These are phyloP conservation scores for Cymodocea nodosa DNA, from an alignment of 116 monocot species.

Conservation along the genomic window DNA sequence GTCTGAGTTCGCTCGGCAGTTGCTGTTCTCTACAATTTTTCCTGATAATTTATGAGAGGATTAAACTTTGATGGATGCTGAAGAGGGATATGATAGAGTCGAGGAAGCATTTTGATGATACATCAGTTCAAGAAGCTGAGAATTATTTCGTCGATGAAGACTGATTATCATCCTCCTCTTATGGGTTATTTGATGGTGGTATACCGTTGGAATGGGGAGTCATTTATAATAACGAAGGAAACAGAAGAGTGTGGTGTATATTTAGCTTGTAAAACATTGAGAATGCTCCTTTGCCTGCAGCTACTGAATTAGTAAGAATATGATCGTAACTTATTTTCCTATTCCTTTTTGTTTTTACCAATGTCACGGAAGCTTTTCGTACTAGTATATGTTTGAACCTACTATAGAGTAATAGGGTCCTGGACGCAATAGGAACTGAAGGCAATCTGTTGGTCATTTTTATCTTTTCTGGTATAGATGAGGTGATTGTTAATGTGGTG, in stretches of 20 bases:
- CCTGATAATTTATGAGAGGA: constrained; percentile 15
- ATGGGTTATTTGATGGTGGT: not conserved
- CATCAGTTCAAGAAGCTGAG: not conserved
- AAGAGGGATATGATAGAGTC: not conserved
- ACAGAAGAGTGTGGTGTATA: not conserved
- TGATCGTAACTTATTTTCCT: no score
- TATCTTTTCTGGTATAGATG: no score
- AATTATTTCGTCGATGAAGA: no score
- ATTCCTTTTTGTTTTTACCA: no score
- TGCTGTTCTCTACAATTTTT: constrained; percentile 33
- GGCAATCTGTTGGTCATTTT: no score
- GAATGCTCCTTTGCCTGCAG: not conserved
- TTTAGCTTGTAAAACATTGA: constrained; percentile 3
- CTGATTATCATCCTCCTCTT: no score
- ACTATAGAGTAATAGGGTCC: no score
- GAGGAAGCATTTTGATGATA: not conserved
- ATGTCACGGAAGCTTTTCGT: no score
- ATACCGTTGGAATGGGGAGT: not conserved
- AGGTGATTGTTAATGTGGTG: no score
- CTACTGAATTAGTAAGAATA: no score
- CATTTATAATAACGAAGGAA: constrained; percentile 6
- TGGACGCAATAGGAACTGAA: no score
- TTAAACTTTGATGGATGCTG: not conserved
- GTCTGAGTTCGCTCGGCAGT: constrained; percentile 23
- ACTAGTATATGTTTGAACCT: no score